Base-by-base conservation (phyloP, 2,329 filamentous ascomycete species). In the Diaporthe sp. region DNA sequence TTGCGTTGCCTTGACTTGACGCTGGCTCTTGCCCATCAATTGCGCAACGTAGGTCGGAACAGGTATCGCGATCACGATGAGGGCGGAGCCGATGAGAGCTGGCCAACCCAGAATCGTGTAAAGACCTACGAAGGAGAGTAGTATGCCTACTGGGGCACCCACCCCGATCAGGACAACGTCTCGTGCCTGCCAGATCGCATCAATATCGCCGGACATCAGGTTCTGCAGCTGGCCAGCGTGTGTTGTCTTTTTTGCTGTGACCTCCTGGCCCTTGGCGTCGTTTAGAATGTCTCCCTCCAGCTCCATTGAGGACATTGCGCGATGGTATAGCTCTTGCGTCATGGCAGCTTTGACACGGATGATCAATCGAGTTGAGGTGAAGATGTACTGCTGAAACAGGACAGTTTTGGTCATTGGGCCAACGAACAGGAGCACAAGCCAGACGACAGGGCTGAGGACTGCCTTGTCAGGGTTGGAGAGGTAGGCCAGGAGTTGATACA, bases 141-240 rank as follows among this genome's bases (percentile, higher is more conserved):
- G 78, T 9, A 87, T 88, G 22, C 88, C 87, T 1, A 85, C 81
- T 3, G 89, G 85, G 4, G 88, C 83, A 20, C 88, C 88, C 44
- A 87, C 82, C 2, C 81, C 73, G 17, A 88, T 83, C 65, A 88
- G 83, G 57, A 91, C 82, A 13, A 90, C 82, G 77, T 92, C 90
- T 51, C 89, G 85, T 12, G 88, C 86, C 37, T 82, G 85, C 75
- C 85, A 88, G 44, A 92, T 85, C 39, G 89, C 88, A 73, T 91
- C 89, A 13, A 92, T 85, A 78, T 92, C 90, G 39, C 88, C 88
- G 12, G 89, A 88, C 88, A 91, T 91, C 72, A 92, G 84, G 74
- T 90, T 91, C 20, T 76, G 77, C 61, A 76, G 77, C 55, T 76
- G 75, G 42, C 78, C 79, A 10, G 77, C 77, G 20, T 79, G 77